These are phyloP conservation scores for Penstemon eatonii DNA, from an alignment of 257 asterid genomes.

Conservation along the genomic window DNA sequence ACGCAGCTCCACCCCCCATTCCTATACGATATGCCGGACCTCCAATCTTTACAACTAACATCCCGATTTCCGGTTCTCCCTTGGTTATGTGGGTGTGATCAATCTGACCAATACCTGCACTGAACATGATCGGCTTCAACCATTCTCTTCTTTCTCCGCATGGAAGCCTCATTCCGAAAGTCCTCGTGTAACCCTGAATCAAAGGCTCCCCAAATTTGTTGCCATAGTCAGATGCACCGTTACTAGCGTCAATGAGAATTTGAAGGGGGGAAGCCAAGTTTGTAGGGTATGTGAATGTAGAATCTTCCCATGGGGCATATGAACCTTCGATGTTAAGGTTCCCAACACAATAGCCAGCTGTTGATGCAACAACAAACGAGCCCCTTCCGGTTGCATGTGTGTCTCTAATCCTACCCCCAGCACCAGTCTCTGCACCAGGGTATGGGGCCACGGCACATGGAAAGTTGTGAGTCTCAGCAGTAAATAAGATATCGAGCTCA, in stretches of 20 bases:
- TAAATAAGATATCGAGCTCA: slow-evolving; percentile 75
- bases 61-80: slow-evolving; percentile 90
- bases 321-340: slow-evolving; percentile 83
- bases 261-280: slow-evolving; percentile 85
- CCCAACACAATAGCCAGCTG: slow-evolving; percentile 94
- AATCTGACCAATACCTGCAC: slow-evolving; percentile 93
- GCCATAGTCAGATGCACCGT: slow-evolving; percentile 97
- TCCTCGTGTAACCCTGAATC: slow-evolving; percentile 90
- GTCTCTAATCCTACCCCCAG: slow-evolving; percentile 94
- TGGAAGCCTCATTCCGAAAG: slow-evolving; percentile 92
- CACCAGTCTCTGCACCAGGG: slow-evolving; percentile 99
- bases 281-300: slow-evolving; percentile 68
- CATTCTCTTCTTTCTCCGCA: slow-evolving; percentile 89
- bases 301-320: slow-evolving; percentile 94
- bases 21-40: slow-evolving; percentile 98
- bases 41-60: slow-evolving; percentile 95
- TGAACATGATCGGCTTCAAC: slow-evolving; percentile 97
- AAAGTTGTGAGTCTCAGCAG: slow-evolving; percentile 96
- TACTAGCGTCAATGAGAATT: slow-evolving; percentile 86
- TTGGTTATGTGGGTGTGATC: slow-evolving; percentile 74
- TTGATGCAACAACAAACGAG: slow-evolving; percentile 83
- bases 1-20: slow-evolving; percentile 99
- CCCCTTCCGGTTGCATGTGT: slow-evolving; percentile 98
- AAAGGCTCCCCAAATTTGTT: slow-evolving; percentile 94
- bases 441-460: slow-evolving; percentile 99